Evolutionary conservation across 495 filamentous ascomycete species (phyloP).

Genomic region (Penicillium mononematosum): DNA sequence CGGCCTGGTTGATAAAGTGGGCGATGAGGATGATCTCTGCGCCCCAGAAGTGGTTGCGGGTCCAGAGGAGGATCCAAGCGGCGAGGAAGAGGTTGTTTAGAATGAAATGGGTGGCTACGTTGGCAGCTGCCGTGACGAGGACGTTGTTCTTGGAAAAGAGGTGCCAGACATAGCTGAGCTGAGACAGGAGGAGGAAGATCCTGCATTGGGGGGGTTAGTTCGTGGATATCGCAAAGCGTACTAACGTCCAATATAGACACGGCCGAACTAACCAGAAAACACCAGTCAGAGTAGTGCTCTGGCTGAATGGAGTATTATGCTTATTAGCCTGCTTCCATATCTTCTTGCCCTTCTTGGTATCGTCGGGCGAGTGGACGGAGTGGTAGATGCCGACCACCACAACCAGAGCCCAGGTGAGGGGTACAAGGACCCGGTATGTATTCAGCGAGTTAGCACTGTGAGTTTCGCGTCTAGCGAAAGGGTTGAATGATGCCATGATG

Average conservation of each 20-base stretch:
- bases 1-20: slow-evolving; percentile 75
- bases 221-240: not conserved
- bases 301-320: slow-evolving; percentile 69
- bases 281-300: slow-evolving; percentile 65
- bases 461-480: slow-evolving; percentile 63
- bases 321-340: slow-evolving; percentile 70
- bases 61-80: slow-evolving; percentile 78
- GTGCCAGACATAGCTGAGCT: slow-evolving; percentile 71
- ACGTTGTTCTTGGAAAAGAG: slow-evolving; percentile 65
- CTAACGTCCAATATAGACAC: not conserved
- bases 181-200: slow-evolving; percentile 71
- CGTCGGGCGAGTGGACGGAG: slow-evolving; percentile 57
- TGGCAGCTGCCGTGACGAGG: slow-evolving; percentile 64
- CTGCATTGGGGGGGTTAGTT: slow-evolving; percentile 36
- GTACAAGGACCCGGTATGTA: slow-evolving; percentile 65
- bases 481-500: slow-evolving; percentile 53
- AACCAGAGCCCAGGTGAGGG: slow-evolving; percentile 69
- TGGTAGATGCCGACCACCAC: slow-evolving; percentile 70
- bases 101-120: slow-evolving; percentile 82
- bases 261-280: slow-evolving; percentile 67
- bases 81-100: slow-evolving; percentile 77
- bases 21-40: slow-evolving; percentile 72
- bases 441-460: slow-evolving; percentile 51
- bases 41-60: slow-evolving; percentile 66
- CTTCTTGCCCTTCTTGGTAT: slow-evolving; percentile 53